phyloP scores from a whole-genome alignment of 176 grass and related monocot genomes.

The Typha latifolia region DNA sequence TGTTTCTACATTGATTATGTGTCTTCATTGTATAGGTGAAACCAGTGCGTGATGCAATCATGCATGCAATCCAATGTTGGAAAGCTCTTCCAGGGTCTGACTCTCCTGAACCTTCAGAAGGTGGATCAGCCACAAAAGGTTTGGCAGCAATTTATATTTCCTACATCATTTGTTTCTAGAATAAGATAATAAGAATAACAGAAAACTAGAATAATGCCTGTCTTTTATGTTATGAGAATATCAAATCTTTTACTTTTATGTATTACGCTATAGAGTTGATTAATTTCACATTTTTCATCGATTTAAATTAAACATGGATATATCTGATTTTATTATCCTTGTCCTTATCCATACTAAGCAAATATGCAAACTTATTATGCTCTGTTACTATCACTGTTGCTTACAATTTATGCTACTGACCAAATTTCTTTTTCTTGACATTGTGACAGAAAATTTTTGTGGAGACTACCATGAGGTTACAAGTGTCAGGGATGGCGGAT shows the following conservation, averaged over 20 bases:
- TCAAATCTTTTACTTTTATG: too few species aligned
- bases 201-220: too few species aligned
- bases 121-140: constrained; percentile 90
- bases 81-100: constrained; percentile 65
- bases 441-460: constrained; percentile 61
- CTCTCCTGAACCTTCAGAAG: constrained; percentile 82
- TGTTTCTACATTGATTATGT: not conserved
- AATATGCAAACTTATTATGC: too few species aligned
- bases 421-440: constrained; percentile 7
- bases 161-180: constrained; percentile 5
- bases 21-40: constrained; percentile 22
- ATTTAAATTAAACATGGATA: too few species aligned
- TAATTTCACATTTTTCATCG: too few species aligned
- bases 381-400: too few species aligned
- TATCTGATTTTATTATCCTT: too few species aligned
- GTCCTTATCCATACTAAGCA: too few species aligned
- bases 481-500: constrained; percentile 58
- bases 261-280: too few species aligned
- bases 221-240: too few species aligned
- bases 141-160: constrained; percentile 4
- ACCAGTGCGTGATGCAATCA: constrained; percentile 82
- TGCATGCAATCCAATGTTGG: constrained; percentile 80
- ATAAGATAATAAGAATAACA: not conserved
- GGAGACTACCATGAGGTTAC: constrained; percentile 51
- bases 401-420: too few species aligned